These are phyloP conservation scores for Venturia carpophila DNA, from an alignment of 2,329 filamentous ascomycete genomes.

Conservation along the genomic window DNA sequence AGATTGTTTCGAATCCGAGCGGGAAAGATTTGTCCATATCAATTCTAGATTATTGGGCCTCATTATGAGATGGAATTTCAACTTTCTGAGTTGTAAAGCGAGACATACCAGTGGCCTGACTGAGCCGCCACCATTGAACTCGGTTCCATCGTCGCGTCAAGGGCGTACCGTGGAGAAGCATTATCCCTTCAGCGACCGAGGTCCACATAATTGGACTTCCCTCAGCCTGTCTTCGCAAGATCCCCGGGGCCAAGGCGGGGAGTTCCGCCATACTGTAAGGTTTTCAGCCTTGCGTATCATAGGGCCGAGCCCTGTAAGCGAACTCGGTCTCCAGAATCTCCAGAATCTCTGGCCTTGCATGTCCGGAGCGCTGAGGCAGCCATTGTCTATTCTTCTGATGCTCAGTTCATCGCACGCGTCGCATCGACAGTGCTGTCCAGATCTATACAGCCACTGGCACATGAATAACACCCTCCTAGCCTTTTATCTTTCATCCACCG, in stretches of 20 bases:
- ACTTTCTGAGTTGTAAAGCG: background rate
- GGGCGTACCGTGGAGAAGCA: background rate
- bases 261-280: too few species aligned
- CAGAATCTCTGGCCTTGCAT: background rate
- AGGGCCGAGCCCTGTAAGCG: too few species aligned
- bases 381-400: background rate
- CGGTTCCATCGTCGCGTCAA: background rate
- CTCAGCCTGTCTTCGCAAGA: background rate
- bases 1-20: background rate
- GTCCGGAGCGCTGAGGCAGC: background rate
- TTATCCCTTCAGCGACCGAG: background rate
- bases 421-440: background rate
- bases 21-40: background rate
- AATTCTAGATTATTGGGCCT: background rate
- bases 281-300: background rate
- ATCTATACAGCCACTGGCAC: background rate
- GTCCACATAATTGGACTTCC: background rate
- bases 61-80: background rate
- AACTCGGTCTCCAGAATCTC: too few species aligned
- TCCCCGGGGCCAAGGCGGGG: background rate
- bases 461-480: background rate
- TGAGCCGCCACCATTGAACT: background rate
- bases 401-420: background rate
- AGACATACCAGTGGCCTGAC: background rate
- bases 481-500: background rate